Conservation (phyloP, 2,329 filamentous ascomycete species). For the Aspergillus terreus region DNA sequence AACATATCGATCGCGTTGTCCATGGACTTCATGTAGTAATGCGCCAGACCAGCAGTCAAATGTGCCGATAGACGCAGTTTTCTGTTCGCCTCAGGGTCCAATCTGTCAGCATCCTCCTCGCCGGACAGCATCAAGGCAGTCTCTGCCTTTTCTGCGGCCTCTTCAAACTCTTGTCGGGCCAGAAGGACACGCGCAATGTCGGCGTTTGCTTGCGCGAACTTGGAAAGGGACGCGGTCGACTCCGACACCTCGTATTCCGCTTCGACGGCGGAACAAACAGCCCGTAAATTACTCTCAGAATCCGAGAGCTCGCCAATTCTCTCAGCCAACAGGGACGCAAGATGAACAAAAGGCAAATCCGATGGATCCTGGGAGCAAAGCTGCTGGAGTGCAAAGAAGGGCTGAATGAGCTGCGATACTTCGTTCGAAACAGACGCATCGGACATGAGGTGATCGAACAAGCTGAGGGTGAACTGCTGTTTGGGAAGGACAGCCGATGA, state of each 20-base stretch:
- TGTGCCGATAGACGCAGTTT: conserved; percentile 79
- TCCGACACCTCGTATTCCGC: conserved; percentile 81
- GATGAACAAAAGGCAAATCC: conserved; percentile 70
- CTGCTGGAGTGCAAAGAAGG: conserved; percentile 84
- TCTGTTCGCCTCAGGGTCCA: conserved; percentile 57
- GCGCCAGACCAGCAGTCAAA: conserved; percentile 77
- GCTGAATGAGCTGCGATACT: conserved; percentile 67
- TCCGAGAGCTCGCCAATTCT: conserved; percentile 65
- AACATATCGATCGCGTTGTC: conserved; percentile 75
- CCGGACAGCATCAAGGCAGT: conserved; percentile 77
- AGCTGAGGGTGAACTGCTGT: conserved; percentile 72
- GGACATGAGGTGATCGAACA: conserved; percentile 75
- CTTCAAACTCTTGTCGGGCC: conserved; percentile 60
- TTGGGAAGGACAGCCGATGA: conserved; percentile 70
- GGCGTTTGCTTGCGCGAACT: conserved; percentile 77
- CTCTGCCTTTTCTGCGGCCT: conserved; percentile 75
- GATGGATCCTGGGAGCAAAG: conserved; percentile 67
- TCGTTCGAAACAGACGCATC: conserved; percentile 51
- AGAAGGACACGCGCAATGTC: conserved; percentile 84
- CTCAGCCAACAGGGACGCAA: conserved; percentile 77
- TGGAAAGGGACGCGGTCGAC: conserved; percentile 66
- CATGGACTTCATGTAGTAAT: conserved; percentile 66
- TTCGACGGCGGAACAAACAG: conserved; percentile 68
- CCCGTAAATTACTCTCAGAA: conserved; percentile 61
- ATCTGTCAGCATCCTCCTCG: conserved; percentile 63